These are phyloP conservation scores for Cutaneotrichosporon cutaneum DNA, from an alignment of 1,284 basidiomycete species.

Conservation along the genomic window DNA sequence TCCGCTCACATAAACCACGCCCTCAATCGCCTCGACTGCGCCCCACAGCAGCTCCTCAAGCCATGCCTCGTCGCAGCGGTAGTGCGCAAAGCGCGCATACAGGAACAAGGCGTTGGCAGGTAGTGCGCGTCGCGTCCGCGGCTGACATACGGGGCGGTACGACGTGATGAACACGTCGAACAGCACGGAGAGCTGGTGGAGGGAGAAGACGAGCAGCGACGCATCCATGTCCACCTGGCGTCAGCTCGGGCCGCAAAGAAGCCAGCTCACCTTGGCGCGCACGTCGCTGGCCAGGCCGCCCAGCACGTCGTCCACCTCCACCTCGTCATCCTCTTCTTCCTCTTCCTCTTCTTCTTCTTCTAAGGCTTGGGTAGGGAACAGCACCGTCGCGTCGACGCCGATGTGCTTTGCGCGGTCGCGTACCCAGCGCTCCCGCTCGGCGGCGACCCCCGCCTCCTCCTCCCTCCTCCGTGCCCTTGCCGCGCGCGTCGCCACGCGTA, in stretches of 20 bases:
- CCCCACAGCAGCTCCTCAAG: conserved; percentile 87
- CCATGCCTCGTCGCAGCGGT: conserved; percentile 82
- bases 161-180: conserved; percentile 76
- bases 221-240: conserved; percentile 57
- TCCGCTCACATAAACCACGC: conserved; percentile 75
- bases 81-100: conserved; percentile 79
- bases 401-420: conserved; percentile 52
- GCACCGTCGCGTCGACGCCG: conserved; percentile 35
- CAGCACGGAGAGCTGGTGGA: conserved; percentile 69
- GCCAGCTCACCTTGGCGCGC: neutral
- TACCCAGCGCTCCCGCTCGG: conserved; percentile 61
- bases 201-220: conserved; percentile 88
- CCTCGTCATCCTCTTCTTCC: conserved; percentile 51
- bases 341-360: conserved; percentile 48
- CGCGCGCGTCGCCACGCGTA: conserved; percentile 65
- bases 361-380: conserved; percentile 42
- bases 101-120: conserved; percentile 80
- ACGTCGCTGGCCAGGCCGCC: conserved; percentile 5
- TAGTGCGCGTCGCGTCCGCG: conserved; percentile 64
- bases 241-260: conserved; percentile 16
- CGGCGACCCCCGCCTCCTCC: conserved; percentile 56
- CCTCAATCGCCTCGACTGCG: conserved; percentile 87
- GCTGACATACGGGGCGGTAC: conserved; percentile 58
- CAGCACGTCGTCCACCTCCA: conserved; percentile 10
- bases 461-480: conserved; percentile 57